A percentile compares a stretch with the other conserved stretches of the same genome.
Conservation (phyloP, 441 rosid species). For the Populus hybrid region DNA sequence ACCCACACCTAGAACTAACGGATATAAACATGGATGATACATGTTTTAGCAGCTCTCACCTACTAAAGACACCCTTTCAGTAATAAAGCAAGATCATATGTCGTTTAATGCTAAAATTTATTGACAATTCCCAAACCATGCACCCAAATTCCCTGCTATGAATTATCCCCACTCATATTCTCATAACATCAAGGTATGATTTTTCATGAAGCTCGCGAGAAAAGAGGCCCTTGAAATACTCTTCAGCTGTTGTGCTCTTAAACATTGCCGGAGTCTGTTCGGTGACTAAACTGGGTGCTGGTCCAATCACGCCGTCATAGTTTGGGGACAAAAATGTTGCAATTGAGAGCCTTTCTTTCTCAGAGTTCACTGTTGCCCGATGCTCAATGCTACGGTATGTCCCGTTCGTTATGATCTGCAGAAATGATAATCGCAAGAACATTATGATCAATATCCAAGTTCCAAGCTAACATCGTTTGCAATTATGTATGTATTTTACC, state of each 20-base stretch:
- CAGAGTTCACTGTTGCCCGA: constrained; percentile 29
- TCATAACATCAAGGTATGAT: constrained; percentile 33
- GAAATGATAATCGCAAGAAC: neutral
- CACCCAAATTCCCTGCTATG: too few relatives aligned
- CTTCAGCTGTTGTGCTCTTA: constrained; percentile 15
- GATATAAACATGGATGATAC: too few relatives aligned
- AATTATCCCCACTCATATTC: neutral
- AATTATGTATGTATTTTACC: neutral
- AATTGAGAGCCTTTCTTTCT: constrained; percentile 38
- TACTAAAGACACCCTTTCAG: too few relatives aligned
- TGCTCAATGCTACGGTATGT: constrained; percentile 28
- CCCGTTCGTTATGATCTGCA: constrained; percentile 26
- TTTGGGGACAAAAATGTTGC: constrained; percentile 31
- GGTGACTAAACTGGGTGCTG: constrained; percentile 32
- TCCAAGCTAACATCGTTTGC: too few relatives aligned
- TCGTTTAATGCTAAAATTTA: too few relatives aligned
- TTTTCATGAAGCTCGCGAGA: constrained; percentile 29
- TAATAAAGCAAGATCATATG: too few relatives aligned
- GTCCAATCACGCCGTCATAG: constrained; percentile 26
- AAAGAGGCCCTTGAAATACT: constrained; percentile 27
- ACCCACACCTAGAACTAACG: too few relatives aligned
- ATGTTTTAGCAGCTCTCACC: too few relatives aligned
- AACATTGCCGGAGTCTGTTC: constrained; percentile 24
- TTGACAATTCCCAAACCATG: too few relatives aligned
- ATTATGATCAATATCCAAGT: neutral